Base-by-base conservation (phyloP, 371 early-diverging fungal genomes). In the Mucor irregularis region DNA sequence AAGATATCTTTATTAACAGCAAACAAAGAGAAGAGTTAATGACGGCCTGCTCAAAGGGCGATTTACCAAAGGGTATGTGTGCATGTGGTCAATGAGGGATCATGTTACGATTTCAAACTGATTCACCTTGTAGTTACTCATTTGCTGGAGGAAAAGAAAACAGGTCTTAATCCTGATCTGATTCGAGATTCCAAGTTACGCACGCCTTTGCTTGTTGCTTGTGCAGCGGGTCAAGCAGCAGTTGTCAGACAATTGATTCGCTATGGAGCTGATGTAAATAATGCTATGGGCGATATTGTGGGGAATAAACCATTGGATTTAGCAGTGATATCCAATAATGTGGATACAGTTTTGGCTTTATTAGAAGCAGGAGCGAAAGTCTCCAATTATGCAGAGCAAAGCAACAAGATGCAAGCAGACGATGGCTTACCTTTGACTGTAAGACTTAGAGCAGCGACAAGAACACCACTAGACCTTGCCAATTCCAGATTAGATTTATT, bases 301-400 rank as follows among this genome's bases (percentile, higher is more conserved):
- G 78, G 78, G 0, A 78, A 78, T 35, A 70, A 59, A 50, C 78
- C 78, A 9, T 49, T 78, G 16, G 75, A 78, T 56, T 49, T 78
- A 13, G 78, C 75, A 2, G 75, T 78, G 1, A 64, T 73, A 33
- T 74, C 75, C 2, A 78, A 74, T 49, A 69, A 53, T 53, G 71
- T 78, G 4, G 75, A 74, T 44, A 69, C 75, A 4, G 75, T 78
- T 2, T 38, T 78, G 11, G 69, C 63, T 6, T 49, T 78, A 9
- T 33, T 78, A 38, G 71, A 74, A 56, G 65, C 71, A 29, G 78
- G 78, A 61, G 49, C 54, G 3, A 29, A 39, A 31, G 17, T 58
- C 14, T 8, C 42, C 8, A 31, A 30, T 6, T 6, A 13, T 30
- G 10, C n/a, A 5, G 29, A 38, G 1, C 35, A 39, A 25, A 26